Evolutionary conservation across 2,329 filamentous ascomycete species (phyloP), one percentile per base, ranked within the genome.

Genomic region (Aspergillus luchuensis): DNA sequence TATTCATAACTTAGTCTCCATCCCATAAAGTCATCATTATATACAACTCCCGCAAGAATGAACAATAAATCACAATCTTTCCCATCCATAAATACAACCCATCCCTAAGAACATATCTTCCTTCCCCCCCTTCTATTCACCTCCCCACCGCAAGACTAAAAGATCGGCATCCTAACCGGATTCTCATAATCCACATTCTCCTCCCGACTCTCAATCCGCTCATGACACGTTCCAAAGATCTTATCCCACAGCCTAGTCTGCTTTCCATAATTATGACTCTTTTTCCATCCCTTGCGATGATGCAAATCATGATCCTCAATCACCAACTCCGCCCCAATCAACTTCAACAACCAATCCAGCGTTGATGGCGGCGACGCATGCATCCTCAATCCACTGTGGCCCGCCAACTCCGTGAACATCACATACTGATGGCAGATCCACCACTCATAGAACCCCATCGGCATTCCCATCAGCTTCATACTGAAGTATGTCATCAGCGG

Each of bases 381-480:
- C 8, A 81, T 52, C 1, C 79, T 74, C 13, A 69, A 43, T 8
- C 67, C 67, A 28, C 67, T 69, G 41, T 69, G 67, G 3, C 67
- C 67, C 3, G 66, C 60, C 19, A 67, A 43, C 41, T 69, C 67
- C n/a, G 66, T 60, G 23, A 81, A 81, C 11, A 78, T 70, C 30
- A 81, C 69, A 54, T 79, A 81, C 56, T 78, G 71, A 55, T 80
- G 75, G 64, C 79, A 81, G 17, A 81, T 63, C 79, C 79, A 81
- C 78, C 76, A 79, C 45, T 80, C 79, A 52, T 81, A 80, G 63
- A 82, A 81, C 2, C 77, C 78, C 75, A 81, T 77, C 0, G 78
- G 78, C 4, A 80, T 51, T 0, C 78, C 77, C 36, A 76, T 70
- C 0, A 67, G 6, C 57, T 72, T 76, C 38, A 80, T 58, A 1